Base-by-base conservation (phyloP, 208 protist species). In the Acanthamoeba rhysodes region DNA sequence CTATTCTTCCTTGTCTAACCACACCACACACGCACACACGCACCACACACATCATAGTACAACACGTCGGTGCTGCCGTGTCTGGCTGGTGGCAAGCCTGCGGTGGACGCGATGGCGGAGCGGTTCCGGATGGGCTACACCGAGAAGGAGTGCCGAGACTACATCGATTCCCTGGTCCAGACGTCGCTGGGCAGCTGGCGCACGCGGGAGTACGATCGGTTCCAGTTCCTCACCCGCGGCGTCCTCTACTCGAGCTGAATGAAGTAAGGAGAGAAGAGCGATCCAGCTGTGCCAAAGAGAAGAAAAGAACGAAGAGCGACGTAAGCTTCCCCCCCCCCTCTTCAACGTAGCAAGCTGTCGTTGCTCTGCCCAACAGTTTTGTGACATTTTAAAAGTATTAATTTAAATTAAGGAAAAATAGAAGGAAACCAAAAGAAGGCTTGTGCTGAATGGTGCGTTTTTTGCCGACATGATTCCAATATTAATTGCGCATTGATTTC, bases 181-280 rank as follows among this genome's bases (percentile, higher is more conserved):
- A 78, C 55, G 2, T 5, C 62, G 16, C 53, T 82, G 34, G 70
- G 53, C 62, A 80, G 32, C 45, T 94, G 90, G 90, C 41, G 66
- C 37, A 94, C 90, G 41, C 55, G 55, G 18, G 41, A 70, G 62
- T 94, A 94, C 45, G 90, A 94, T 22, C 37, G 53, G 34, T 94
- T 80, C 64, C 90, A 94, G 90, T 94, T 66, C 53, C 53, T 94
- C 62, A 94, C 90, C 2, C 37, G 70, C n/a, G 90, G 90, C 24
- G 53, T 94, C 18, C 70, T 94, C 29, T 94, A 94, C 55, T 90
- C 53, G 20, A 66, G 27, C 55, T 90, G 57, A 62, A 62, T 62
- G 57, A 12, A 62, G 2, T 6, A 62, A 16, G 22, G 57, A 62
- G 57, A 62, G 57, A 62, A 16, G n/a, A n/a, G n/a, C n/a, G n/a